phyloP scores from a whole-genome alignment of 495 filamentous ascomycete genomes.

The Trypethelium eluteriae region DNA sequence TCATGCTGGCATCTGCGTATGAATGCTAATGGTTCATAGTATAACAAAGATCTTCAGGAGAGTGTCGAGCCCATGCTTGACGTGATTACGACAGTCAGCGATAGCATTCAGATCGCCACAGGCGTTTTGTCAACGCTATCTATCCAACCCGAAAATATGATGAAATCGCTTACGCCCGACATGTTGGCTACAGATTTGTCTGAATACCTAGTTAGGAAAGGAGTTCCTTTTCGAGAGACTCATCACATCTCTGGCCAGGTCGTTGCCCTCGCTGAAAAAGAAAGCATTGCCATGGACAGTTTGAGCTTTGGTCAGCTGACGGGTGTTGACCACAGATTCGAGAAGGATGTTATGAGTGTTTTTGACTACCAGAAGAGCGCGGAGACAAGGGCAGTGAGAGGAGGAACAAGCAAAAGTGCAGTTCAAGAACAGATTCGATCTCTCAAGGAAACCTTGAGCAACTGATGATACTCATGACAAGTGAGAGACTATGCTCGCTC shows the following conservation, averaged over 20 bases:
- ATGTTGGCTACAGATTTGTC: constrained; percentile 62
- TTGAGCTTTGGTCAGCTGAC: constrained; percentile 62
- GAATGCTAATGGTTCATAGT: constrained; percentile 30
- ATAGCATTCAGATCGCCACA: constrained; percentile 80
- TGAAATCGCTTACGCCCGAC: constrained; percentile 61
- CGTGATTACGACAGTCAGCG: constrained; percentile 74
- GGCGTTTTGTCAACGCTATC: constrained; percentile 62
- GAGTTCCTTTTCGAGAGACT: constrained; percentile 72
- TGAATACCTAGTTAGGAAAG: constrained; percentile 86
- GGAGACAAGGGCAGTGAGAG: constrained; percentile 71
- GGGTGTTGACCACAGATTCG: constrained; percentile 67
- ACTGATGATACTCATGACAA: background rate
- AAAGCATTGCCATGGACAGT: constrained; percentile 66
- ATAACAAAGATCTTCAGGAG: constrained; percentile 95
- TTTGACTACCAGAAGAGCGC: constrained; percentile 86
- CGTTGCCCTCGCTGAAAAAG: constrained; percentile 67
- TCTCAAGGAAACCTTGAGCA: constrained; percentile 43
- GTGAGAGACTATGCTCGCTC: no score
- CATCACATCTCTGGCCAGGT: constrained; percentile 83
- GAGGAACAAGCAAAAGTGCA: constrained; percentile 68
- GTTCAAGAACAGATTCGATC: constrained; percentile 74
- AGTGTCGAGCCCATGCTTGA: constrained; percentile 81
- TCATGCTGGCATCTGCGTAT: background rate
- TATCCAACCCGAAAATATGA: constrained; percentile 68
- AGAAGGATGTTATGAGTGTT: constrained; percentile 60